Evolutionary conservation across 192 early-diverging fungal species (phyloP).

Genomic region (Entomortierella lignicola): DNA sequence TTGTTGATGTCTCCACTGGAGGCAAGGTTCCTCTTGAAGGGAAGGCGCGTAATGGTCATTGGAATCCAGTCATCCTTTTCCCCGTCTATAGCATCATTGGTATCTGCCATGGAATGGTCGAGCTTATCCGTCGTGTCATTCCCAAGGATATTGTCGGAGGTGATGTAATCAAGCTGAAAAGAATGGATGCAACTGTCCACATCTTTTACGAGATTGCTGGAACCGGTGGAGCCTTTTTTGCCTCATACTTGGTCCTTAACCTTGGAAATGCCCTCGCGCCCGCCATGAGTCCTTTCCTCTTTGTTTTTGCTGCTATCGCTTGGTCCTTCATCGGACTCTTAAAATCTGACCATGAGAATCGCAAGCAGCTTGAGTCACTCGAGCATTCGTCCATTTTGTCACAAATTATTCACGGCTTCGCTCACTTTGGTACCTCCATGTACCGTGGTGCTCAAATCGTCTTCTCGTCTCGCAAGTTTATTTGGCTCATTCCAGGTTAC

Average conservation of each 20-base stretch:
- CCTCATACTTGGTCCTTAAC: conserved; percentile 55
- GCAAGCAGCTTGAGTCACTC: conserved; percentile 6
- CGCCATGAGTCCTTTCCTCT: conserved; percentile 60
- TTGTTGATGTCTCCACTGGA: conserved; percentile 57
- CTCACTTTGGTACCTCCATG: conserved; percentile 59
- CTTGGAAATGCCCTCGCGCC: conserved; percentile 62
- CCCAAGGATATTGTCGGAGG: conserved; percentile 71
- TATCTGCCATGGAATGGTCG: conserved; percentile 65
- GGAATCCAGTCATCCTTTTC: conserved; percentile 54
- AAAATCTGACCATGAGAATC: conserved; percentile 14
- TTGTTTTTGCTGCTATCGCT: conserved; percentile 53
- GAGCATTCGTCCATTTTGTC: conserved; percentile 10
- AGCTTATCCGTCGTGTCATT: conserved; percentile 70
- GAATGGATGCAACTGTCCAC: conserved; percentile 69
- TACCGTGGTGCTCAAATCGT: conserved; percentile 57
- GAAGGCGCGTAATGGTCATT: conserved; percentile 41
- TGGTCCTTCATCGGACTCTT: conserved; percentile 60
- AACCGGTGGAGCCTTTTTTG: conserved; percentile 66
- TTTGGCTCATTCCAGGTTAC: conserved; percentile 71
- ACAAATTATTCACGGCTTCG: conserved; percentile 54
- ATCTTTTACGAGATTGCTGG: conserved; percentile 71
- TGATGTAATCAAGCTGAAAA: conserved; percentile 67
- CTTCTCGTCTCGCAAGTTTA: conserved; percentile 62
- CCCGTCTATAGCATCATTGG: conserved; percentile 63
- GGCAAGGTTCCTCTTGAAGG: conserved; percentile 28